Evolutionary conservation across 2,329 filamentous ascomycete genomes (phyloP).

Genomic region (Sarocladium strictum): DNA sequence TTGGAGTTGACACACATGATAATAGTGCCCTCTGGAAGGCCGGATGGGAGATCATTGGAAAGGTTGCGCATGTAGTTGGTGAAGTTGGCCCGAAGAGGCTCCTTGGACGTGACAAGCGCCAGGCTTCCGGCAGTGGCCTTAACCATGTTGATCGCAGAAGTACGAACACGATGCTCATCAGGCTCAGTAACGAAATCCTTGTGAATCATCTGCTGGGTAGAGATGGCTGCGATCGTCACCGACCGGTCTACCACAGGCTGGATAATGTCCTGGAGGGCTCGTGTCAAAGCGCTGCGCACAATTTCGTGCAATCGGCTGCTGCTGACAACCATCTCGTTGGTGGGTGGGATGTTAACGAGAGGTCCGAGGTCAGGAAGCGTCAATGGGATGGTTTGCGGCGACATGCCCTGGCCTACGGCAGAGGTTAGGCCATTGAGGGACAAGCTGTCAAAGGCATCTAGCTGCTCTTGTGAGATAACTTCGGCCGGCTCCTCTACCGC

Average conservation of each 20-base stretch:
- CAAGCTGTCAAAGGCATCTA: slow-evolving; percentile 80
- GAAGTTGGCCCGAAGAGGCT: slow-evolving; percentile 92
- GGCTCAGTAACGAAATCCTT: slow-evolving; percentile 95
- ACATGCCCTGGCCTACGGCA: slow-evolving; percentile 64
- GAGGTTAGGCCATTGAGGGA: slow-evolving; percentile 69
- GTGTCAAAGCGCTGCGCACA: slow-evolving; percentile 77
- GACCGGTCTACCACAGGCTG: slow-evolving; percentile 95
- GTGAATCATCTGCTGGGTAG: slow-evolving; percentile 87
- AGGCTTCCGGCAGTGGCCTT: slow-evolving; percentile 91
- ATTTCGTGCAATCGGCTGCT: slow-evolving; percentile 65
- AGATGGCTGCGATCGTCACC: slow-evolving; percentile 95
- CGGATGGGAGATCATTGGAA: slow-evolving; percentile 65
- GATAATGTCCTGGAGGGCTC: slow-evolving; percentile 92
- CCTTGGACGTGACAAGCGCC: slow-evolving; percentile 96
- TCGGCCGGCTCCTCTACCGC: slow-evolving; percentile 54
- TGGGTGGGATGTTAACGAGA: slow-evolving; percentile 73
- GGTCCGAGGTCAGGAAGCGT: slow-evolving; percentile 79
- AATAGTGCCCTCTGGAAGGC: slow-evolving; percentile 88
- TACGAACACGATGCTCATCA: slow-evolving; percentile 80
- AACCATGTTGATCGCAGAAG: slow-evolving; percentile 87
- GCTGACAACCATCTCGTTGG: slow-evolving; percentile 72
- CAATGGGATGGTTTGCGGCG: slow-evolving; percentile 70
- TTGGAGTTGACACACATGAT: slow-evolving; percentile 99
- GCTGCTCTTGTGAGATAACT: slow-evolving; percentile 55
- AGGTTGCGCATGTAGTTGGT: slow-evolving; percentile 85